Base-by-base conservation (phyloP, 2,329 filamentous ascomycete species). In the Trichothecium roseum region DNA sequence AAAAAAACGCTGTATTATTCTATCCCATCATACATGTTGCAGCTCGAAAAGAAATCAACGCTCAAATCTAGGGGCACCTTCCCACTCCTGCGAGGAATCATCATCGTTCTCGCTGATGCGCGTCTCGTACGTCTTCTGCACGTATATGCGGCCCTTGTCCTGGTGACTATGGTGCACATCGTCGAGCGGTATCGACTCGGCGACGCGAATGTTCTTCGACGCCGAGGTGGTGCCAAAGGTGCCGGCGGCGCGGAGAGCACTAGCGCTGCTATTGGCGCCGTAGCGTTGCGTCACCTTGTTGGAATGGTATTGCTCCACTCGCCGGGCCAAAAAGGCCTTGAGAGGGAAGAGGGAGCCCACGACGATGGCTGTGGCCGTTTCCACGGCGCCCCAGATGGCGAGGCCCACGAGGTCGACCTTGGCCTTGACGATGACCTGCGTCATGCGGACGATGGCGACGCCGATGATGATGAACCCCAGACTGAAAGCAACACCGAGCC, bases 351-450 rank as follows among this genome's bases (percentile, higher is more conserved):
- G 35, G 2, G 40, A 48, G 5, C 47, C 45, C 13, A 49, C 44
- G 13, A 47, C 35, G 16, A 49, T 34, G 15, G 43, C 38, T 3
- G 46, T 44, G 3, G 42, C 33, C 36, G 52, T 52, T 26, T 51
- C 47, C 9, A 51, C 42, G 17, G 29, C 36, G 8, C 50, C 50
- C 49, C 49, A 55, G 18, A 46, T 52, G 33, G 53, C 42, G 9
- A 51, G 33, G 3, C 43, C 42, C 4, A 45, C 40, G 24, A 45
- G 30, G 36, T 49, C 45, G 22, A 48, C 32, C 8, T 27, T 14
- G 8, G 39, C 34, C 3, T 36, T 37, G 10, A 45, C 37, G 12
- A 49, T 36, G 27, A 44, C 38, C 34, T 47, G 44, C n/a, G 39
- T 44, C 38, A 47, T 43, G 13, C 47, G 47, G 26, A 48, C 35